phyloP scores from a whole-genome alignment of 1,139 yeast species.

The Sugiyamaella xylanicola region DNA sequence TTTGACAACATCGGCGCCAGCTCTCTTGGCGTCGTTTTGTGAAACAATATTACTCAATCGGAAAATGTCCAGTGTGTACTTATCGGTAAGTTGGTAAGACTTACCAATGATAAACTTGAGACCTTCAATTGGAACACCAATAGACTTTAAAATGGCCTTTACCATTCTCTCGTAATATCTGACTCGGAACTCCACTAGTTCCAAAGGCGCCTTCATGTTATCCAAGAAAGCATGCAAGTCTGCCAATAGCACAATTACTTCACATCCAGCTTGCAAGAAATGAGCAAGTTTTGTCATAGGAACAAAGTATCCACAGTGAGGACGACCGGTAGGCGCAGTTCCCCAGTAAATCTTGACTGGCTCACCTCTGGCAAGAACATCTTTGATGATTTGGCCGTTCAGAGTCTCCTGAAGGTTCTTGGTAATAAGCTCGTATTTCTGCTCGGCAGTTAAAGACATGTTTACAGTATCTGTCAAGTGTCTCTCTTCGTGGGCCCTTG shows the following conservation, averaged over 20 bases:
- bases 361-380: constrained; percentile 78
- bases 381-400: constrained; percentile 83
- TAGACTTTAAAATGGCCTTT: constrained; percentile 79
- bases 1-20: constrained; percentile 99
- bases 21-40: constrained; percentile 96
- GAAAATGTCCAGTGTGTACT: constrained; percentile 88
- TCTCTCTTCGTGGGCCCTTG: too few relatives aligned
- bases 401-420: constrained; percentile 89
- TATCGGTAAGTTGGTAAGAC: constrained; percentile 74
- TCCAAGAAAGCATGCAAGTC: constrained; percentile 97
- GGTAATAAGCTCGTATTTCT: constrained; percentile 76
- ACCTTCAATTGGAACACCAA: constrained; percentile 89
- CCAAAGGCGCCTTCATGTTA: constrained; percentile 97
- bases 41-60: constrained; percentile 78
- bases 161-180: constrained; percentile 82
- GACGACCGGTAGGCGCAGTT: constrained; percentile 93
- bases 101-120: constrained; percentile 85
- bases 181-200: constrained; percentile 85
- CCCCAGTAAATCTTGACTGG: constrained; percentile 95
- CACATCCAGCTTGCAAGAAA: constrained; percentile 93
- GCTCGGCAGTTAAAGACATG: constrained; percentile 49
- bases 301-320: constrained; percentile 98
- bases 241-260: constrained; percentile 89
- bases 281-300: constrained; percentile 97
- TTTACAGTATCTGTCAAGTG: background rate